These are phyloP conservation scores for Puccinellia tenuiflora DNA, from an alignment of 176 grass and related monocot genomes.

Conservation along the genomic window DNA sequence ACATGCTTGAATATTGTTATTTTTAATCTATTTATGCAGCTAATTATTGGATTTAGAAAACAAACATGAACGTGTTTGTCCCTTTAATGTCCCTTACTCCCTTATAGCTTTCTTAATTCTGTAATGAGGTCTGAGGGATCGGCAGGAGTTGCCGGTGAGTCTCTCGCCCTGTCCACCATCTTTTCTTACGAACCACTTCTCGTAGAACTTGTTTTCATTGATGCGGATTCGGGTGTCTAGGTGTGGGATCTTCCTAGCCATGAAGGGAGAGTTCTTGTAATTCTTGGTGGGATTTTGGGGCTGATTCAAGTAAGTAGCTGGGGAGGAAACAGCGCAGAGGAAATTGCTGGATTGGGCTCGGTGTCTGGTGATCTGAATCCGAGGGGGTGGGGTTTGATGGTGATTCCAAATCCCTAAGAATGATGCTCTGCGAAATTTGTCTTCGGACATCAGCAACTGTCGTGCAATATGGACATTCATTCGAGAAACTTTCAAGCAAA, in stretches of 20 bases:
- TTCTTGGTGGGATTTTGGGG: constrained; percentile 7
- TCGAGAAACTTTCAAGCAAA: background rate
- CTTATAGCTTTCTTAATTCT: background rate
- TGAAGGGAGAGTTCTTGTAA: background rate
- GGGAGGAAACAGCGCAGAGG: background rate
- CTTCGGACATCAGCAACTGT: background rate
- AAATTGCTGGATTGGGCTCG: background rate
- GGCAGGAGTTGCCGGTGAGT: constrained; percentile 23
- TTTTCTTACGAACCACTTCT: background rate
- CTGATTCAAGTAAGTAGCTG: background rate
- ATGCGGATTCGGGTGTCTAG: background rate
- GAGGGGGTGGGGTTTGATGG: background rate
- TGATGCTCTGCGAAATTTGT: background rate
- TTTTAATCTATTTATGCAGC: background rate
- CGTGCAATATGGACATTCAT: background rate
- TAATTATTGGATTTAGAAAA: background rate
- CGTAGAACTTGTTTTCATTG: background rate
- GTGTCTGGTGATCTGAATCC: background rate
- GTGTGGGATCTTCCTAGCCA: background rate
- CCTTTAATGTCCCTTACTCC: background rate
- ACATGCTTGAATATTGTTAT: background rate
- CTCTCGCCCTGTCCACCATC: background rate
- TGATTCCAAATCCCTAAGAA: background rate
- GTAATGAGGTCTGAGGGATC: constrained; percentile 16
- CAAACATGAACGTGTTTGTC: background rate